phyloP scores from a whole-genome alignment of 2,329 filamentous ascomycete genomes.

The Pseudomassariella vexata region DNA sequence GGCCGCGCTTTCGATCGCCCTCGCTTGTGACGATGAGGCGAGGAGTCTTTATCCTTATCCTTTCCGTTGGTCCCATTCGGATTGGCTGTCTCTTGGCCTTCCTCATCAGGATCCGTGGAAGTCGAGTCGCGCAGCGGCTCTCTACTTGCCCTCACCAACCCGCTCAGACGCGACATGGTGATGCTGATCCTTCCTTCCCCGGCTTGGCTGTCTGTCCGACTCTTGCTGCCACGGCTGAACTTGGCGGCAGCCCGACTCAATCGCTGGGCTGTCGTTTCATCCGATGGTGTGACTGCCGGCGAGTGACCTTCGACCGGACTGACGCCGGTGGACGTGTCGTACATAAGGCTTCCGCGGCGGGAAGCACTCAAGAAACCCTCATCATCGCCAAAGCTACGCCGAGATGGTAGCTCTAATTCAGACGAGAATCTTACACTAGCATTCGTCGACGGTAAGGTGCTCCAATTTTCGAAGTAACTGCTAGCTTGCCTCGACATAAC shows the following conservation, averaged over 20 bases:
- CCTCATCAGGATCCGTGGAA: constrained; percentile 15
- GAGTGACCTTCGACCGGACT: constrained; percentile 32
- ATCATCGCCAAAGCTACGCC: constrained; percentile 41
- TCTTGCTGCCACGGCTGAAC: constrained; percentile 39
- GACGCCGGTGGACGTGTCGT: constrained; percentile 36
- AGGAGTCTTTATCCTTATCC: constrained; percentile 16
- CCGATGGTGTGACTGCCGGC: constrained; percentile 37
- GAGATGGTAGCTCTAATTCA: constrained; percentile 43
- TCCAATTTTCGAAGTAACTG: constrained; percentile 39
- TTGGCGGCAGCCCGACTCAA: constrained; percentile 53
- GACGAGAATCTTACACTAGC: constrained; percentile 50
- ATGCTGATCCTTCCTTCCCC: constrained; percentile 53
- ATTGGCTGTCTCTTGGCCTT: constrained; percentile 16
- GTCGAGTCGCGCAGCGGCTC: constrained; percentile 34
- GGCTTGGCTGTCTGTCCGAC: constrained; percentile 52
- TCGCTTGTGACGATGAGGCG: constrained; percentile 10
- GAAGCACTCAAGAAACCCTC: constrained; percentile 28
- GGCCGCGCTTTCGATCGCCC: constrained; percentile 9
- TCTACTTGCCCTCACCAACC: constrained; percentile 45
- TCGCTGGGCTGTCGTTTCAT: constrained; percentile 48
- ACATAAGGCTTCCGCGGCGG: constrained; percentile 44
- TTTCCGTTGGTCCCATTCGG: constrained; percentile 6
- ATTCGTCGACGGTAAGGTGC: constrained; percentile 27
- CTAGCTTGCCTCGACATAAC: constrained; percentile 29
- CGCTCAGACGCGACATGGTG: constrained; percentile 50